A percentile compares a stretch with the other conserved stretches of the same genome.
These are phyloP conservation scores for Scenedesmus sp. DNA, from an alignment of 163 green algal species.

Conservation along the genomic window DNA sequence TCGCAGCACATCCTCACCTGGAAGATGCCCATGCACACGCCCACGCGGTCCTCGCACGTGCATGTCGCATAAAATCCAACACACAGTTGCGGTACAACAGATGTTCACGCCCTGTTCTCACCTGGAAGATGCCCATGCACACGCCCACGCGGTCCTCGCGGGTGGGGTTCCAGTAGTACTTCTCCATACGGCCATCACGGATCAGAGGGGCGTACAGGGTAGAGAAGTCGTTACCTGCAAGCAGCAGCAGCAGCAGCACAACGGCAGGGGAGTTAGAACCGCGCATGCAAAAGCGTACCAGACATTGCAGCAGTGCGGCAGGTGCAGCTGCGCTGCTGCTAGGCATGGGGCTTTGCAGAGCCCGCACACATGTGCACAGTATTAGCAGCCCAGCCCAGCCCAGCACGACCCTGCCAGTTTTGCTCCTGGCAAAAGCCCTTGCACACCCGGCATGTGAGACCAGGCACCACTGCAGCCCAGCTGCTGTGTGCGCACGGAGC, in stretches of 20 bases:
- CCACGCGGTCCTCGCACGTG: not conserved
- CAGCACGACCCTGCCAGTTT: no score
- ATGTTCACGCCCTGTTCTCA: not conserved
- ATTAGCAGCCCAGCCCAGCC: no score
- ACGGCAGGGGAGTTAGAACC: not conserved
- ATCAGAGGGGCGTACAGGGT: slow-evolving; percentile 99
- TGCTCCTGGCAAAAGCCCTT: no score
- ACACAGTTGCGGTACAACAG: not conserved
- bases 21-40: not conserved
- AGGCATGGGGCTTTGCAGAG: no score
- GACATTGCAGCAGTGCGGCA: no score
- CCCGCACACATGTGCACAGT: no score
- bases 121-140: slow-evolving; percentile 98
- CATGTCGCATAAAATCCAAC: not conserved
- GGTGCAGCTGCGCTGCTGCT: no score
- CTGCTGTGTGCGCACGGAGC: no score
- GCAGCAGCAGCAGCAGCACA: not conserved
- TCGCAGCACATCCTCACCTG: not conserved
- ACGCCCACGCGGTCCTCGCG: slow-evolving; percentile 97
- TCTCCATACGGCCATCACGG: slow-evolving; percentile 99
- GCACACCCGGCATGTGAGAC: no score
- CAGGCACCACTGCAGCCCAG: no score
- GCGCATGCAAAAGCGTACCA: no score
- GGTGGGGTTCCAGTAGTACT: slow-evolving; percentile 98
- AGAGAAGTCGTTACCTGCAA: slow-evolving; percentile 97